Evolutionary conservation across 495 filamentous ascomycete genomes (phyloP), one percentile per base, ranked within the genome.

Genomic region (Aspergillus affinis): DNA sequence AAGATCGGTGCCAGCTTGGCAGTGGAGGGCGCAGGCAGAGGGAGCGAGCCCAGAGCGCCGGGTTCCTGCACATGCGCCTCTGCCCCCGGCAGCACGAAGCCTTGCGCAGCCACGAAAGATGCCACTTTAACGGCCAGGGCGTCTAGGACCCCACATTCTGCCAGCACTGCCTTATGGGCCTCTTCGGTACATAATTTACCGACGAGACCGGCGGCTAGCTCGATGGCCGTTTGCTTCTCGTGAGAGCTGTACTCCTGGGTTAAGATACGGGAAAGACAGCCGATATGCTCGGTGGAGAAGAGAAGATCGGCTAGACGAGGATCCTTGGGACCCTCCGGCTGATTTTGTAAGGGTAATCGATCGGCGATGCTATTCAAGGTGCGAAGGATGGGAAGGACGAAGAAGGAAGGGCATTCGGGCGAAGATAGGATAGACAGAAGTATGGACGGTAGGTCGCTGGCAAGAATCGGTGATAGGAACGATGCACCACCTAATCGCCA

Each of bases 121-220:
- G 90, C 90, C 58, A 97, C 71, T 60, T 86, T 87, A 13, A 87
- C 80, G 12, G 91, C 90, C 30, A 98, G 80, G 15, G 87, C 85
- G 69, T 97, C 91, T 53, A 98, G 77, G 10, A 96, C 81, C 19
- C 90, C 88, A 15, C 76, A 78, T 45, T 84, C 84, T n/a, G 88
- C 84, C 55, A 97, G 69, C 17, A 80, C 66, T 36, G 82, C 82
- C 69, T 89, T 90, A 56, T 95, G 88, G 2, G 72, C 70, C 62
- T 91, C 86, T 55, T 86, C 84, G 13, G 71, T 81, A 68, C 88
- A 92, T 48, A 90, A 73, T 66, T 85, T 85, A 15, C 81, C 78
- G 60, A 97, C 86, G 56, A 97, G 76, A 29, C 82, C 78, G 29
- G 87, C 83, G 3, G 86, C 82, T 36, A 89, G 76, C 46, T 83